Base-by-base conservation (phyloP, 2,329 filamentous ascomycete genomes). In the Chaetomium sp. region DNA sequence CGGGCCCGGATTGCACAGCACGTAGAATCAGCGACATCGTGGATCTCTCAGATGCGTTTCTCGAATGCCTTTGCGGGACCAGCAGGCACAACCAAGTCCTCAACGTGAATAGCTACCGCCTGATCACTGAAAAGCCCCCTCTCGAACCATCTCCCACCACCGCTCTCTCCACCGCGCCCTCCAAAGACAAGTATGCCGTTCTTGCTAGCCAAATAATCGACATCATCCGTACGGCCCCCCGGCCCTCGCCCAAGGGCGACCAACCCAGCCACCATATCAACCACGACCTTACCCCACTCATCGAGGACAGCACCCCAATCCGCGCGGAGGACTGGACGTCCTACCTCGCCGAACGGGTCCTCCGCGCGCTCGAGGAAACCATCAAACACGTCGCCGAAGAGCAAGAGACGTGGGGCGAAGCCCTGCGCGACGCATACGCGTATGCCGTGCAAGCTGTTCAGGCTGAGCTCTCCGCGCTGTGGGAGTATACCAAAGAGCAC, bases 291-390 rank as follows among this genome's bases (percentile, higher is more conserved):
- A 49, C 52, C 49, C 32, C 43, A 6, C 52, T 43, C 19, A 36
- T 55, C 19, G 19, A 27, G 3, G 19, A 27, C 36, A 62, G 58
- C 5, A 57, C 58, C 43, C 60, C 65, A 35, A 61, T 70, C 11
- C 57, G 63, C 14, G 44, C 60, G 2, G 56, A 57, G 9, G 64
- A 66, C 38, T 72, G 68, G 69, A 66, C 59, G 8, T 63, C 70
- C 46, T 63, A 62, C 34, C 53, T 71, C 12, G 67, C 68, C 0
- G 59, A 69, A 41, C 61, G 59, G 46, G 51, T 68, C 6, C 58
- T 72, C 10, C 60, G 56, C 8, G 65, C 62, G 33, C 60, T 71
- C 11, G 59, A 65, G n/a, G 34, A 46, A 9, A 65, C 61, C 4
- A 59, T 70, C 6, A 52, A 61, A 32, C 57, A 14, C n/a, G n/a